A percentile compares a stretch with the other conserved stretches of the same genome.
Evolutionary conservation across 2,329 filamentous ascomycete genomes (phyloP).

Genomic region (Emmonsiellopsis sp.): DNA sequence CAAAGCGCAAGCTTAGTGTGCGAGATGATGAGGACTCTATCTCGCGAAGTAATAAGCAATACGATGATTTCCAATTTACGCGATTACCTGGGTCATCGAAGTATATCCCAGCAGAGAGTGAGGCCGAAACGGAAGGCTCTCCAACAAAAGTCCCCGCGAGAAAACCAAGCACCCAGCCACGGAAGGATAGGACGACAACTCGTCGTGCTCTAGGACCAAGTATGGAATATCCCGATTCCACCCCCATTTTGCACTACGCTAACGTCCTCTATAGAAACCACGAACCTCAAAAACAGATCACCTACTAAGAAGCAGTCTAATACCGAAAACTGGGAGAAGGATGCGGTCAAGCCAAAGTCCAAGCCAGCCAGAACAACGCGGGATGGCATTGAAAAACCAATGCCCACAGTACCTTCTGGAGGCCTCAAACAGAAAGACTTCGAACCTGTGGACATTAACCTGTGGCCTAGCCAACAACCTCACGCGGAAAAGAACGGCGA

Average conservation of each 20-base stretch:
- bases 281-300: constrained; percentile 37
- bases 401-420: not conserved
- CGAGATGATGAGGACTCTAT: constrained; percentile 39
- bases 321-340: not conserved
- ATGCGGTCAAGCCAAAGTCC: not conserved
- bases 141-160: constrained; percentile 5
- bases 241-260: not conserved
- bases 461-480: constrained; percentile 16
- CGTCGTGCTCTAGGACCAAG: constrained; percentile 28
- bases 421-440: not conserved
- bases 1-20: constrained; percentile 49
- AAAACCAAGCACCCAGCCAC: constrained; percentile 6
- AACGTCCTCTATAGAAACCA: constrained; percentile 31
- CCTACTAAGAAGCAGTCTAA: constrained; percentile 18
- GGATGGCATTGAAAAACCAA: not conserved
- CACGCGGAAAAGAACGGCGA: constrained; percentile 4
- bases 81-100: constrained; percentile 17
- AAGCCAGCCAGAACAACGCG: not conserved
- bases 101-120: not conserved
- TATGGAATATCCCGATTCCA: constrained; percentile 18
- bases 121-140: constrained; percentile 4
- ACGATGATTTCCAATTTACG: constrained; percentile 40
- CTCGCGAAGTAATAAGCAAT: not conserved
- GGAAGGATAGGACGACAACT: constrained; percentile 4
- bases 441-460: constrained; percentile 11